Evolutionary conservation across 176 grass and related monocot species (phyloP).

Genomic region (Oryza meridionalis): DNA sequence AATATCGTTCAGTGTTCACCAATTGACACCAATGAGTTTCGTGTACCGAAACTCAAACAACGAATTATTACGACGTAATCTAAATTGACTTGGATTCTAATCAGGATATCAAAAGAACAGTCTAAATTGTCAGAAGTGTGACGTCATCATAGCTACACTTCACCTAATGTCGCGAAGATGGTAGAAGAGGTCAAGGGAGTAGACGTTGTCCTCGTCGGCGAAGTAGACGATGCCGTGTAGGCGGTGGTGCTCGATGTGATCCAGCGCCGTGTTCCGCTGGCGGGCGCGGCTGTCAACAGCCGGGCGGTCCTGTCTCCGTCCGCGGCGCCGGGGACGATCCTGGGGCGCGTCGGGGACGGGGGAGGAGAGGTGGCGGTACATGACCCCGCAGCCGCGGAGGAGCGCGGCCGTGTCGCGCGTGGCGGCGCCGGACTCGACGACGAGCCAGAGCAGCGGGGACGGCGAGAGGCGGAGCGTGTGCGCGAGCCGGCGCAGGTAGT

Average conservation of each 20-base stretch:
- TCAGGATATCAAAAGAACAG: not conserved
- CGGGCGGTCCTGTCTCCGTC: slow-evolving; percentile 29
- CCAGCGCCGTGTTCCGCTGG: slow-evolving; percentile 65
- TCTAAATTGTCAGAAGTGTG: not conserved
- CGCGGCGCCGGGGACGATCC: slow-evolving; percentile 7
- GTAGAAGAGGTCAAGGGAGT: slow-evolving; percentile 71
- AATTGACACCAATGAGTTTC: not conserved
- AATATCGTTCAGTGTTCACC: not conserved
- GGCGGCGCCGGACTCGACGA: slow-evolving; percentile 61
- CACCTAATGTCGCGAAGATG: slow-evolving; percentile 55
- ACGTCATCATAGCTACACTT: slow-evolving; percentile 1
- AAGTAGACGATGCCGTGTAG: slow-evolving; percentile 77
- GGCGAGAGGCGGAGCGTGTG: slow-evolving; percentile 64
- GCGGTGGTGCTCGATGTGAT: slow-evolving; percentile 65
- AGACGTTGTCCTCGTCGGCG: slow-evolving; percentile 74
- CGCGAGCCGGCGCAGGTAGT: slow-evolving; percentile 69
- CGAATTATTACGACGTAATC: not conserved
- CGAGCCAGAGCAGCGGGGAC: slow-evolving; percentile 71
- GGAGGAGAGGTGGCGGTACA: slow-evolving; percentile 64
- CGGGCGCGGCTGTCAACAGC: slow-evolving; percentile 45
- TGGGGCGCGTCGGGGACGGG: not conserved
- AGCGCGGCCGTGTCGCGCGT: slow-evolving; percentile 55
- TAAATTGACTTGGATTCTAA: not conserved
- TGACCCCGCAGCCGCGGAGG: slow-evolving; percentile 63
- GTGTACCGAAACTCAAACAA: slow-evolving; percentile 1